Conservation (phyloP, 2,329 filamentous ascomycete species). For the Penicillium sp. region DNA sequence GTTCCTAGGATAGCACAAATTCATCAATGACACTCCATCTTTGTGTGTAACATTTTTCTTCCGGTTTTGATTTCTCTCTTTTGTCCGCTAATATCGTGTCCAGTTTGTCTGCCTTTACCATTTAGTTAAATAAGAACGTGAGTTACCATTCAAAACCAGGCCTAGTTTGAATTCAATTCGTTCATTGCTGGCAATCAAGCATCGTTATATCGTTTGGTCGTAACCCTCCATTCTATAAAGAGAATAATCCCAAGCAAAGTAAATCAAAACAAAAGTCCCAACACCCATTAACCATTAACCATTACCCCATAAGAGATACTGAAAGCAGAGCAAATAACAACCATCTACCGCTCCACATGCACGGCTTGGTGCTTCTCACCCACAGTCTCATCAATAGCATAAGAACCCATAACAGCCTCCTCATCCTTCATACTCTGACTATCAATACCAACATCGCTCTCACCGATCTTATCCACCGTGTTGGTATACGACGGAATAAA, state of each 20-base stretch:
- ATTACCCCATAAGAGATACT: background rate
- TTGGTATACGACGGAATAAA: slow-evolving; percentile 64
- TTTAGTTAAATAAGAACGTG: background rate
- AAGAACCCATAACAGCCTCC: slow-evolving; percentile 29
- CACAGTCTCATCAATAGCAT: slow-evolving; percentile 27
- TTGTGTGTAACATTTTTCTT: no score
- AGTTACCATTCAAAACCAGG: background rate
- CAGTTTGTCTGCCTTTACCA: background rate
- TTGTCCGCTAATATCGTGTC: background rate
- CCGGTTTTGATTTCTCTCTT: no score
- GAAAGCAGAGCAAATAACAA: background rate
- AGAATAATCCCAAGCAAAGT: background rate
- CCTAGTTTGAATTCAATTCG: background rate
- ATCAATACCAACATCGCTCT: slow-evolving; percentile 47
- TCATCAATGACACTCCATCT: no score
- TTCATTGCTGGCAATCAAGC: background rate
- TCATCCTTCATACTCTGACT: slow-evolving; percentile 21
- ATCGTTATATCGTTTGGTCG: background rate
- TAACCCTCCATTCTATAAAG: background rate
- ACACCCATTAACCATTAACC: background rate
- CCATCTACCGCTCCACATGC: slow-evolving; percentile 14
- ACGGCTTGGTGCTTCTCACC: slow-evolving; percentile 15
- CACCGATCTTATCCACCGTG: slow-evolving; percentile 59
- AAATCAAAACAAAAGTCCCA: background rate
- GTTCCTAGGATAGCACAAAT: no score